Evolutionary conservation across 1,139 yeast species (phyloP), one percentile per base, ranked within the genome.

Genomic region (Yamadazyma oceani): DNA sequence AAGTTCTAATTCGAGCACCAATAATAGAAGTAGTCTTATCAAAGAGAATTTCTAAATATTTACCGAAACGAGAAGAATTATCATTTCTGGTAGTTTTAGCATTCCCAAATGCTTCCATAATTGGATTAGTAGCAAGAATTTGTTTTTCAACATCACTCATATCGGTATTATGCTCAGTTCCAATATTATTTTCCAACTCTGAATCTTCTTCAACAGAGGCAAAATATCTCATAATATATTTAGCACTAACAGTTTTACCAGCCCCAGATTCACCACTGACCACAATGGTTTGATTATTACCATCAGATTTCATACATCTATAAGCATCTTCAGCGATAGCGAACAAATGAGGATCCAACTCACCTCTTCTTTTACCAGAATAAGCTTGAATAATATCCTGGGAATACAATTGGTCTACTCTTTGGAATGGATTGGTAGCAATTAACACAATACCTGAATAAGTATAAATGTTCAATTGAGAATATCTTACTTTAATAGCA

Each of bases 291-390:
- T 92, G 98, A 65, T 92, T 90, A 51, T 79, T 73, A 31, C 77
- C 72, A 53, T 88, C 94, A 37, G 83, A 75, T 53, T 85, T 82
- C 98, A 92, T 90, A 60, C 95, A 85, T 56, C 95, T 74, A 58
- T 89, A 90, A n/a, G 98, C 97, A 54, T 92, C 97, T 61, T 92
- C 97, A 15, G 98, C 98, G 55, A 92, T 92, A 37, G 97, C 97
- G 60, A 92, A 92, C 58, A 92, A 73, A 70, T 92, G 98, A 3
- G 98, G 98, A 53, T 90, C 97, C 46, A 88, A 75, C 56, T 90
- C 97, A 26, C 96, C 97, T 57, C 97, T 77, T 54, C 87, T 78
- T 55, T 83, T 85, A 25, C 96, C 96, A 9, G 96, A 87, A 60
- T 92, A 92, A 12, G 95, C 92, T 60, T 89, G 96, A 44, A 92